phyloP scores from a whole-genome alignment of 306 rosid genomes.

The Biancaea sappan region DNA sequence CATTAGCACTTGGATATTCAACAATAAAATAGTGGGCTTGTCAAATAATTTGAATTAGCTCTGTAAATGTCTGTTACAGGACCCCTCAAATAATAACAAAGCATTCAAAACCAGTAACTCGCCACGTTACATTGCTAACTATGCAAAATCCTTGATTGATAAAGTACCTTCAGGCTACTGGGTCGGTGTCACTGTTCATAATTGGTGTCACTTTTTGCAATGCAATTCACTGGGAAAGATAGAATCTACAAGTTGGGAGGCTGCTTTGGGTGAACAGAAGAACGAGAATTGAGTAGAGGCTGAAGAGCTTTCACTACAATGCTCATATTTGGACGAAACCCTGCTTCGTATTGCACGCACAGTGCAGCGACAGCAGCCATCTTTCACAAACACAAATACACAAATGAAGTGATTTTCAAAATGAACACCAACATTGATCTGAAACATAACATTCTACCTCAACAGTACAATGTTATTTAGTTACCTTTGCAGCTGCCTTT shows the following conservation, averaged over 20 bases:
- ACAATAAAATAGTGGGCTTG: background rate
- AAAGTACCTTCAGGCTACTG: background rate
- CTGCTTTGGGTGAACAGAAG: constrained; percentile 33
- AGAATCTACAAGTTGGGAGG: constrained; percentile 28
- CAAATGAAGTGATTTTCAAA: background rate
- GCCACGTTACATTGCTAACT: background rate
- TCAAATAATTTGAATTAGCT: background rate
- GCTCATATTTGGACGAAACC: constrained; percentile 56
- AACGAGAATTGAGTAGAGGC: constrained; percentile 46
- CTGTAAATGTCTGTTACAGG: background rate
- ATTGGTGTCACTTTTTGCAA: background rate
- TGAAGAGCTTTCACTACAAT: constrained; percentile 51
- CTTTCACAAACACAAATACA: constrained; percentile 31
- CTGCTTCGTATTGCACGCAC: constrained; percentile 59
- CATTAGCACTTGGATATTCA: background rate
- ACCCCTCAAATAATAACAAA: background rate
- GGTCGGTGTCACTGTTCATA: background rate
- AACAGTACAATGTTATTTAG: constrained; percentile 8
- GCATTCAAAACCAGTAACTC: background rate
- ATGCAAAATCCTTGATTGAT: background rate
- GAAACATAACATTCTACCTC: background rate
- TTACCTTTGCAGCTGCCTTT: constrained; percentile 67
- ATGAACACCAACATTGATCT: background rate
- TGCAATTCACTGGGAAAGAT: background rate
- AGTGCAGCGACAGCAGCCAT: constrained; percentile 59